Evolutionary conservation across 2,329 filamentous ascomycete species (phyloP), one percentile per base, ranked within the genome.

Genomic region (Cladosporium colombiae): DNA sequence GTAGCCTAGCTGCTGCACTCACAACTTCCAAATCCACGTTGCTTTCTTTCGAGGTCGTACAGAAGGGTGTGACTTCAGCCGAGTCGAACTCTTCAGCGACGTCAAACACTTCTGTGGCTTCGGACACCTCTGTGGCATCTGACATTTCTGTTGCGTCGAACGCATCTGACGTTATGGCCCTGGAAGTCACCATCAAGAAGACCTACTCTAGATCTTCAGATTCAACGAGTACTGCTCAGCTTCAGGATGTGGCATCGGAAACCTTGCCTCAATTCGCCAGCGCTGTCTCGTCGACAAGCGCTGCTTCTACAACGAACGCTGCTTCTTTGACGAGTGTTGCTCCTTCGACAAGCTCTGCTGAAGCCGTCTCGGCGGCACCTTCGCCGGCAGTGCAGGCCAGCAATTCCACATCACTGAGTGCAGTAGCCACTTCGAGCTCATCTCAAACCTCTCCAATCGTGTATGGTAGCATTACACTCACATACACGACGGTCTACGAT

Each of bases 401-500:
- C 21, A 40, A 29, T 44, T 23, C 31, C 13, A 23, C 61, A 16
- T 56, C 50, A 4, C 31, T 23, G 10, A 40, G 21, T 23, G 27
- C 7, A 16, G 29, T 21, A 21, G 46, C 46, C n/a, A 29, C n/a
- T 14, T 40, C 49, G 23, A 53, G 21, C 23, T 10, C 27, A 18
- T 52, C 59, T 7, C 18, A 18, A 10, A 44, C 61, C 16, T 62
- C 59, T 6, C 44, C 59, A 14, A 8, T 63, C 23, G 35, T 63
- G 18, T 63, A 63, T 18, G 61, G 61, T 25, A 63, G 49, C 50
- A 63, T 63, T 25, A 63, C 61, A 5, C 35, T 63, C 35, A 63
- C 61, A 10, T 63, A 56, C 21, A 31, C 61, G 31, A 63, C 61
- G n/a, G n/a, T 29, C 11, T 52, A 46, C 11, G 61, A 63, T 46